Evolutionary conservation across 345 rosid genomes (phyloP).

Genomic region (Murraya koenigii): DNA sequence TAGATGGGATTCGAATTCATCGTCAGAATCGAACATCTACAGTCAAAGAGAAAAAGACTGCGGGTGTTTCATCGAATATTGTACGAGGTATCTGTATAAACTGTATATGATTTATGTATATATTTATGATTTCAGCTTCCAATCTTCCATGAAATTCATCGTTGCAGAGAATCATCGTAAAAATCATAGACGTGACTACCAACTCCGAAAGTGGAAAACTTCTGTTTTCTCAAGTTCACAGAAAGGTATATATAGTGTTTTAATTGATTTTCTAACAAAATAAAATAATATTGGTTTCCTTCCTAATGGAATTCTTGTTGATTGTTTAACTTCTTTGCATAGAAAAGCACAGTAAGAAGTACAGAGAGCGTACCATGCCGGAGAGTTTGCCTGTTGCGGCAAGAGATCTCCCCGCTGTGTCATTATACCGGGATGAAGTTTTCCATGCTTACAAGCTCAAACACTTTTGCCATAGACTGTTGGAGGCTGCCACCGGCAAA

Average conservation of each 20-base stretch:
- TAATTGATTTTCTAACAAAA: too few relatives aligned
- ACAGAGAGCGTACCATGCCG: background rate
- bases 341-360: background rate
- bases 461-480: constrained; percentile 19
- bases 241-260: background rate
- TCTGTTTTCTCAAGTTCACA: background rate
- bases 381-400: background rate
- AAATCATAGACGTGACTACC: background rate
- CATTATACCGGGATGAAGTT: constrained; percentile 6
- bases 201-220: background rate
- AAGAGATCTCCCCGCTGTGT: constrained; percentile 7
- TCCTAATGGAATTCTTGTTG: background rate
- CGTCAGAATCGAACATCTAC: background rate
- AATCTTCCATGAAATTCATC: background rate
- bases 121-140: background rate
- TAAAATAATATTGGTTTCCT: background rate
- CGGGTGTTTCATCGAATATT: background rate
- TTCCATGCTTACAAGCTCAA: constrained; percentile 19
- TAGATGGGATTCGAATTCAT: background rate
- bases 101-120: too few relatives aligned
- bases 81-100: background rate
- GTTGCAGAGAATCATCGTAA: background rate
- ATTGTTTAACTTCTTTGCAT: background rate
- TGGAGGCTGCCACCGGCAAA: constrained; percentile 35
- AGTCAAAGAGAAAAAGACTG: background rate